These are phyloP conservation scores for Onygenales sp. DNA, from an alignment of 2,329 filamentous ascomycete genomes.

Conservation along the genomic window DNA sequence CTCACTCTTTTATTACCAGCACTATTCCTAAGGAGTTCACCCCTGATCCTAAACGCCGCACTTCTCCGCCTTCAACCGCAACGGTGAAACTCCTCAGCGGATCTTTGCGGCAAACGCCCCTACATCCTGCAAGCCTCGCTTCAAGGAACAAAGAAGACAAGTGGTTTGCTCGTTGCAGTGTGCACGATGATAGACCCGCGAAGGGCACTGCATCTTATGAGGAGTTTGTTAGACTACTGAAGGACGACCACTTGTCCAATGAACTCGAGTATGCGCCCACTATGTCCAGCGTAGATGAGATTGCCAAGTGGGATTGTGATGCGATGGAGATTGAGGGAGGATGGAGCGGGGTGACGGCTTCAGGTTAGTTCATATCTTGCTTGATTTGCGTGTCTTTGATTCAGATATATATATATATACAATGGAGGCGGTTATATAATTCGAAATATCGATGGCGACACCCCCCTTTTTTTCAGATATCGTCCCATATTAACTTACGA, in stretches of 20 bases:
- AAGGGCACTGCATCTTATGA: conserved; percentile 27
- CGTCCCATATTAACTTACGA: too few relatives aligned
- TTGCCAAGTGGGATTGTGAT: conserved; percentile 20
- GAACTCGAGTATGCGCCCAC: conserved; percentile 34
- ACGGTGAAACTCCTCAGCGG: conserved; percentile 19
- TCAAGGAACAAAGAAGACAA: conserved; percentile 17
- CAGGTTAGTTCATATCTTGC: conserved; percentile 14
- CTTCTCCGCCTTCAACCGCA: conserved; percentile 20
- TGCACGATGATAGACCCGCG: conserved; percentile 20
- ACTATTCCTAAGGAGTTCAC: conserved; percentile 21
- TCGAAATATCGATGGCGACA: too few relatives aligned
- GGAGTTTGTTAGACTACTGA: conserved; percentile 29
- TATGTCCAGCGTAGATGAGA: conserved; percentile 19
- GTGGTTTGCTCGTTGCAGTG: conserved; percentile 33
- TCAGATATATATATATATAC: background rate
- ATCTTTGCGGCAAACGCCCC: background rate
- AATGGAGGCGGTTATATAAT: background rate
- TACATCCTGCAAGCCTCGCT: background rate
- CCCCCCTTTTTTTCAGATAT: too few relatives aligned
- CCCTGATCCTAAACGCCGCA: conserved; percentile 17
- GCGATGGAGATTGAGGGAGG: conserved; percentile 8
- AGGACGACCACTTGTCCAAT: conserved; percentile 29
- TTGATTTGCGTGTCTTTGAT: background rate
- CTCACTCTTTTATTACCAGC: conserved; percentile 17
- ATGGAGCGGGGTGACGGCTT: conserved; percentile 18